Evolutionary conservation across 2,329 filamentous ascomycete species (phyloP).

Genomic region (Aspergillus hiratsukae): DNA sequence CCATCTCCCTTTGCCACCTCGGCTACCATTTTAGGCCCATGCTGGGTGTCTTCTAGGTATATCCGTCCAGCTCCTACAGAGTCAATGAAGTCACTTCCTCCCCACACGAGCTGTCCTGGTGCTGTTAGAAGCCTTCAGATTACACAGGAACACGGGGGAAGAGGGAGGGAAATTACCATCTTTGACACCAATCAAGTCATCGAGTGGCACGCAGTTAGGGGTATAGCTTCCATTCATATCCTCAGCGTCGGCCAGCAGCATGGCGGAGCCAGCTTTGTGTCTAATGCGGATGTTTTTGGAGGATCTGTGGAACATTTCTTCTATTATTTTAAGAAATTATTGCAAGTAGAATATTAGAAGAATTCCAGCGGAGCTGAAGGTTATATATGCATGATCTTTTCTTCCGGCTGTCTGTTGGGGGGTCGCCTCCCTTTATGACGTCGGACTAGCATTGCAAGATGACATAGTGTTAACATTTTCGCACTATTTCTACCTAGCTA

Average conservation of each 20-base stretch:
- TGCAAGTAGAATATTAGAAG: too few relatives aligned
- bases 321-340: too few relatives aligned
- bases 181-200: constrained; percentile 14
- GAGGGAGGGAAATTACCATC: constrained; percentile 7
- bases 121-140: neutral
- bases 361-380: too few relatives aligned
- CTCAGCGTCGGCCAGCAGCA: constrained; percentile 2
- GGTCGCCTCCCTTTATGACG: neutral
- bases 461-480: neutral
- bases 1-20: constrained; percentile 9
- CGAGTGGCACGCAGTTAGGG: constrained; percentile 8
- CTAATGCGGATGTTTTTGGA: constrained; percentile 8
- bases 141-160: neutral
- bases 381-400: too few relatives aligned
- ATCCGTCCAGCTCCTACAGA: constrained; percentile 7
- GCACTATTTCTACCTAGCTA: too few relatives aligned
- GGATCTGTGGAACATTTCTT: constrained; percentile 7
- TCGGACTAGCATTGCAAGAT: neutral
- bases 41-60: constrained; percentile 6
- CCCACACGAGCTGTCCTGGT: constrained; percentile 18
- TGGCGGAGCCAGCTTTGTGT: constrained; percentile 5
- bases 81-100: constrained; percentile 14
- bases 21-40: constrained; percentile 15
- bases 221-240: too few relatives aligned
- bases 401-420: neutral